Evolutionary conservation across 257 asterid genomes (phyloP).

Genomic region (Capsicum chinense): DNA sequence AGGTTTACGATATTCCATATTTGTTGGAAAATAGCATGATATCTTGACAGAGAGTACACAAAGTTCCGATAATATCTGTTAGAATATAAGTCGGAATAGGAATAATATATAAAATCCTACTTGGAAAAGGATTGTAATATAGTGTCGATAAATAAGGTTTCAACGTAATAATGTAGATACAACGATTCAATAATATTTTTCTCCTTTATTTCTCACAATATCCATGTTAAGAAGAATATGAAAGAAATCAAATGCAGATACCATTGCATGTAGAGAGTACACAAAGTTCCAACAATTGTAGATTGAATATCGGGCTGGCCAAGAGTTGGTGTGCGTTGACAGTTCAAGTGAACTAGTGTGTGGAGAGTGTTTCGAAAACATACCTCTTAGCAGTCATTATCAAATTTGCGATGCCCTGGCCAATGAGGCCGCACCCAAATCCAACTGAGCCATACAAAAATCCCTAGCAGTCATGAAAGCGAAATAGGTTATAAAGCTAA

Average conservation of each 20-base stretch:
- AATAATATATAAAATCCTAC: too few relatives aligned
- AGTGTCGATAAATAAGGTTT: too few relatives aligned
- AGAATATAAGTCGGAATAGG: too few relatives aligned
- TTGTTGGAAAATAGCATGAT: background rate
- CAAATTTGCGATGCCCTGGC: conserved; percentile 95
- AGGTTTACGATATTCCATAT: background rate
- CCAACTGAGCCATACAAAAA: conserved; percentile 92
- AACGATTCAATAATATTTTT: too few relatives aligned
- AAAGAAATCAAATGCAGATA: conserved; percentile 6
- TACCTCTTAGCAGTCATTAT: conserved; percentile 95
- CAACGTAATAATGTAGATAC: too few relatives aligned
- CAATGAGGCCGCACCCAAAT: conserved; percentile 85
- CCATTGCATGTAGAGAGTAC: too few relatives aligned
- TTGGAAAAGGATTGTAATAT: too few relatives aligned
- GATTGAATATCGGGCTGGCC: background rate
- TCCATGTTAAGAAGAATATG: background rate
- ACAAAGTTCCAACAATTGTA: too few relatives aligned
- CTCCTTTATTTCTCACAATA: too few relatives aligned
- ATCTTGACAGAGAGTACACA: background rate
- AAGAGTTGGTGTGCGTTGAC: background rate
- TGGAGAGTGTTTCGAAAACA: conserved; percentile 1
- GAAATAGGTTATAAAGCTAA: conserved; percentile 26
- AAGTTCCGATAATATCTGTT: background rate
- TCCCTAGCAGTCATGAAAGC: conserved; percentile 59
- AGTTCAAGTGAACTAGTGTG: conserved; percentile 6